phyloP scores from a whole-genome alignment of 768 basidiomycete species.

The Hericium rajendrae region DNA sequence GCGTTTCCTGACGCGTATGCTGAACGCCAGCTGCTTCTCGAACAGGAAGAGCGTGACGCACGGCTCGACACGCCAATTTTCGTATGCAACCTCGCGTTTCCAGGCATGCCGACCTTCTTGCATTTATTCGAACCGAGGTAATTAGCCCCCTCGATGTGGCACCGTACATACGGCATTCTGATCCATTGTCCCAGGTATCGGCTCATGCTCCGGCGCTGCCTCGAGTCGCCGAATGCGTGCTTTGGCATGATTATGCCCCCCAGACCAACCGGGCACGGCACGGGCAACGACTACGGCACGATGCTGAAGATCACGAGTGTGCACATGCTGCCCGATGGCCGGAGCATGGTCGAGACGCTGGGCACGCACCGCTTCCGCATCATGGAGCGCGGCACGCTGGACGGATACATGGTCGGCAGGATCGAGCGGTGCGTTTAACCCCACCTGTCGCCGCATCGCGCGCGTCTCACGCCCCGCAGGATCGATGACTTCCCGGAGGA shows the following conservation, averaged over 20 bases:
- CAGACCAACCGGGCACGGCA: conserved; percentile 21
- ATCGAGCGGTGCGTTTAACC: conserved; percentile 44
- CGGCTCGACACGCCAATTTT: conserved; percentile 87
- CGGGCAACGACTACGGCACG: conserved; percentile 71
- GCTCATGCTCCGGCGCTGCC: conserved; percentile 93
- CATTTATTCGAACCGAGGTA: conserved; percentile 91
- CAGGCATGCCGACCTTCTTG: conserved; percentile 79
- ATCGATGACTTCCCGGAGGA: conserved; percentile 14
- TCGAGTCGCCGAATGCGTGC: conserved; percentile 62
- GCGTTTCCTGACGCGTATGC: conserved; percentile 59
- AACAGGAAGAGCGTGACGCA: conserved; percentile 68
- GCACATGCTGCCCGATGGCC: conserved; percentile 81
- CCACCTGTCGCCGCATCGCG: not conserved
- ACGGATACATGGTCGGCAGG: conserved; percentile 84
- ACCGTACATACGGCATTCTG: too few species aligned
- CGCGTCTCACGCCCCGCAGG: conserved; percentile 11
- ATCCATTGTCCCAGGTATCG: conserved; percentile 48
- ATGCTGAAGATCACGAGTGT: conserved; percentile 86
- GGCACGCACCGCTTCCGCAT: conserved; percentile 76
- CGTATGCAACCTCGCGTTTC: conserved; percentile 83
- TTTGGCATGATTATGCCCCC: conserved; percentile 92
- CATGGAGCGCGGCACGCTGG: conserved; percentile 70
- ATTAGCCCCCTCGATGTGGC: not conserved
- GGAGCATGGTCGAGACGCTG: conserved; percentile 75
- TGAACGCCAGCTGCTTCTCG: conserved; percentile 54